Conservation (phyloP, 305 asterid species). For the Fraxinus platypoda region DNA sequence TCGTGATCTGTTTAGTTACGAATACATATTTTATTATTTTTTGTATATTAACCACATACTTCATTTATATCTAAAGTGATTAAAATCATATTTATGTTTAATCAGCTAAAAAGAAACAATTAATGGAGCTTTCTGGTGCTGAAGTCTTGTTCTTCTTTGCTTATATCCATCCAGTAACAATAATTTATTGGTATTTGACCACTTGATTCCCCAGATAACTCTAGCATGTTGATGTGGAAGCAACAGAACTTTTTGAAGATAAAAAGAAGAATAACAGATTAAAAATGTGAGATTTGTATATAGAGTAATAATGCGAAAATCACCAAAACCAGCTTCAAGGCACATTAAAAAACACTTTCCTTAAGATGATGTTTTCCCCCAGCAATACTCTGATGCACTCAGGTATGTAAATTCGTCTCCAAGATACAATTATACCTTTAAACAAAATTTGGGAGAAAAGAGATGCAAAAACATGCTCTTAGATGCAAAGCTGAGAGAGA, state of each 20-base stretch:
- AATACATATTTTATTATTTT: neutral
- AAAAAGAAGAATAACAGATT: neutral
- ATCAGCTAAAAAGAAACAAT: neutral
- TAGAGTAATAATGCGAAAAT: neutral
- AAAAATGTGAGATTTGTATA: neutral
- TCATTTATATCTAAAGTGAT: neutral
- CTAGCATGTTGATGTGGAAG: neutral
- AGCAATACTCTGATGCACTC: neutral
- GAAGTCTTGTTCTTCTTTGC: neutral
- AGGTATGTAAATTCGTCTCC: neutral
- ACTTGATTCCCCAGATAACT: neutral
- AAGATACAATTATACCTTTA: neutral
- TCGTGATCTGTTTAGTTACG: neutral
- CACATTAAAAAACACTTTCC: neutral
- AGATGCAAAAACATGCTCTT: neutral
- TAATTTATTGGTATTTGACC: neutral
- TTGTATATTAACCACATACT: neutral
- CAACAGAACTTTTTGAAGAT: neutral
- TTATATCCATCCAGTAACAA: neutral
- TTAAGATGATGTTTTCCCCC: neutral
- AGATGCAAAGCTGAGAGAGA: neutral
- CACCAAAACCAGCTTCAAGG: neutral
- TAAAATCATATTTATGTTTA: neutral
- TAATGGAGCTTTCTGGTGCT: neutral
- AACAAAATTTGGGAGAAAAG: neutral